These are phyloP conservation scores for Starmerella vitae DNA, from an alignment of 805 yeast genomes.

Conservation along the genomic window DNA sequence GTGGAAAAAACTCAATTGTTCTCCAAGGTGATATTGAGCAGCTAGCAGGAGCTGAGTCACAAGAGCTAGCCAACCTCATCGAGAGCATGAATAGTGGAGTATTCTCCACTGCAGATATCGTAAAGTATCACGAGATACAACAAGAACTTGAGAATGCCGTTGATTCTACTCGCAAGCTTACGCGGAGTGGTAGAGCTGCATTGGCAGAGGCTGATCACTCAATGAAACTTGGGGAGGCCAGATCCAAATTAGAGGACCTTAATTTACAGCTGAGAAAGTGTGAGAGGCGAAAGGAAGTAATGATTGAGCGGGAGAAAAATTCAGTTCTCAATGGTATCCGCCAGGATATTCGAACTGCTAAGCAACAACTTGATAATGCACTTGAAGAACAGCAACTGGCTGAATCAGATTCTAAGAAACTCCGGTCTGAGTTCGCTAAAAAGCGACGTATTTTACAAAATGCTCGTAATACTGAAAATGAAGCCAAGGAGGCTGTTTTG, in stretches of 20 bases:
- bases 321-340: constrained; percentile 6
- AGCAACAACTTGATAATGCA: not conserved
- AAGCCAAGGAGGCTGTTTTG: constrained; percentile 7
- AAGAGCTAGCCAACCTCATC: constrained; percentile 55
- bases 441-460: constrained; percentile 12
- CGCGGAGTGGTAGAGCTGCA: constrained; percentile 62
- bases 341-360: constrained; percentile 7
- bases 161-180: constrained; percentile 49
- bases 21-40: constrained; percentile 96
- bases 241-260: constrained; percentile 30
- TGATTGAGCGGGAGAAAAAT: constrained; percentile 4
- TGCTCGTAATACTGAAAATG: constrained; percentile 13
- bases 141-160: constrained; percentile 46
- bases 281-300: constrained; percentile 6
- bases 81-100: constrained; percentile 42
- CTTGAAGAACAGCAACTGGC: constrained; percentile 6
- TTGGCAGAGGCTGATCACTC: constrained; percentile 35
- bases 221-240: constrained; percentile 46
- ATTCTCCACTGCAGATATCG: constrained; percentile 47
- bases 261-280: constrained; percentile 5
- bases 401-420: constrained; percentile 4
- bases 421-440: constrained; percentile 16
- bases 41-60: constrained; percentile 75
- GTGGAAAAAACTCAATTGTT: constrained; percentile 82
- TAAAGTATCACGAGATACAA: constrained; percentile 51